Conservation (phyloP, 495 filamentous ascomycete species). For the Penicillium angulare region DNA sequence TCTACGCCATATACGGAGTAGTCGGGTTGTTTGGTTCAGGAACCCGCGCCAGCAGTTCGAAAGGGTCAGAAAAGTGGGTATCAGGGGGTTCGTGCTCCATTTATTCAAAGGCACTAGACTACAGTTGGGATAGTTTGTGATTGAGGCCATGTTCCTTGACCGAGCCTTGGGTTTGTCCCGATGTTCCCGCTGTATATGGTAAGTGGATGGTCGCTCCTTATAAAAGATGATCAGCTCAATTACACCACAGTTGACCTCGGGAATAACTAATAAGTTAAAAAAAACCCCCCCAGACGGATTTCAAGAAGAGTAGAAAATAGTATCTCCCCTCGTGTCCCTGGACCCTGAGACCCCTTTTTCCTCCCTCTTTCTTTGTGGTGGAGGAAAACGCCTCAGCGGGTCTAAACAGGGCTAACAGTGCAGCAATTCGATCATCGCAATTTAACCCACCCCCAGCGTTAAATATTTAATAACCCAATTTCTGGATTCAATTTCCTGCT, state of each 20-base stretch:
- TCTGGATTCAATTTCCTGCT: too few relatives aligned
- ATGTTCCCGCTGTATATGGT: background rate
- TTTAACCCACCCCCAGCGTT: too few relatives aligned
- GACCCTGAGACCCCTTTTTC: background rate
- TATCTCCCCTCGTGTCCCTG: background rate
- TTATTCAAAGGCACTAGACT: constrained; percentile 5
- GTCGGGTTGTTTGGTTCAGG: background rate
- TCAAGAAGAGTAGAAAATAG: background rate
- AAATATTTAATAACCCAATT: too few relatives aligned
- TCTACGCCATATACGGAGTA: too few relatives aligned
- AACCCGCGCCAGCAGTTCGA: constrained; percentile 1
- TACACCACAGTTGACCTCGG: too few relatives aligned
- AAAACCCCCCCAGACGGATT: too few relatives aligned
- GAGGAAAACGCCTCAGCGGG: background rate
- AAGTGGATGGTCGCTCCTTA: constrained; percentile 9
- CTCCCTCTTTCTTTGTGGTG: background rate
- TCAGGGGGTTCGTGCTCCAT: constrained; percentile 4
- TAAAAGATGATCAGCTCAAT: too few relatives aligned
- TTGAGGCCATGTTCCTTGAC: too few relatives aligned
- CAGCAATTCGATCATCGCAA: background rate
- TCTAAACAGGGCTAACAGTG: background rate
- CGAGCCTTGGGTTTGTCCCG: too few relatives aligned
- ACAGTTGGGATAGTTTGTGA: constrained; percentile 5
- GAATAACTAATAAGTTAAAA: too few relatives aligned
- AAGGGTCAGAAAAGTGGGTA: background rate